phyloP scores from a whole-genome alignment of 306 rosid genomes.

The Erythrophleum fordii region DNA sequence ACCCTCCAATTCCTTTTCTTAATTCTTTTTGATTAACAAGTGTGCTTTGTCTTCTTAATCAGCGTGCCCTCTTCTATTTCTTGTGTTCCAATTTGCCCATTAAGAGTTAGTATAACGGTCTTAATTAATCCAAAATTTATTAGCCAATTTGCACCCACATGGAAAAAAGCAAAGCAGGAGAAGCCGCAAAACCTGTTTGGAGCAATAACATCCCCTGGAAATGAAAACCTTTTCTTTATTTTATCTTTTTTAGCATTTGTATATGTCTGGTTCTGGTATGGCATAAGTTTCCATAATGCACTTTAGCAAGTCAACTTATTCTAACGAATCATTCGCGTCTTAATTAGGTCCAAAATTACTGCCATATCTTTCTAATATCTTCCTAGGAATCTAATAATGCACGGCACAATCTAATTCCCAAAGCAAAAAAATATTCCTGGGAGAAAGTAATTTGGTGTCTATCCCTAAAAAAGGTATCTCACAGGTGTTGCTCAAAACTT shows the following conservation, averaged over 20 bases:
- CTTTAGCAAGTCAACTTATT: constrained; percentile 45
- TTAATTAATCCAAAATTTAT: neutral
- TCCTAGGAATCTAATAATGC: constrained; percentile 41
- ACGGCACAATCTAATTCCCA: constrained; percentile 20
- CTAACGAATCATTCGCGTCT: constrained; percentile 24
- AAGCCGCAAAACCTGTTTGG: constrained; percentile 6
- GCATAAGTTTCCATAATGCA: constrained; percentile 29
- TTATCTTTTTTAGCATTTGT: neutral
- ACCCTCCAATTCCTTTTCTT: neutral
- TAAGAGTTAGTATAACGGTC: neutral
- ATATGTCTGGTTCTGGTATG: neutral
- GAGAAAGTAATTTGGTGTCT: constrained; percentile 26
- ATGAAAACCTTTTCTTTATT: neutral
- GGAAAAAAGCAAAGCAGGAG: neutral
- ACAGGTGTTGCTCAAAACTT: neutral
- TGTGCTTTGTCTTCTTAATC: neutral
- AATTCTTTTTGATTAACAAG: neutral
- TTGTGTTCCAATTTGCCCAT: constrained; percentile 20
- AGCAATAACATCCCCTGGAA: constrained; percentile 15
- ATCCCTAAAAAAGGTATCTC: neutral
- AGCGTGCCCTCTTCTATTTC: neutral
- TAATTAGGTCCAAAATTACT: constrained; percentile 10
- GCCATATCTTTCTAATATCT: constrained; percentile 10
- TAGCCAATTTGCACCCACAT: neutral
- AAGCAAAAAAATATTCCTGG: constrained; percentile 16